A percentile compares a stretch with the other conserved stretches of the same genome.
Evolutionary conservation across 2,329 filamentous ascomycete genomes (phyloP).

Genomic region (Colletotrichum neosansevieriae): DNA sequence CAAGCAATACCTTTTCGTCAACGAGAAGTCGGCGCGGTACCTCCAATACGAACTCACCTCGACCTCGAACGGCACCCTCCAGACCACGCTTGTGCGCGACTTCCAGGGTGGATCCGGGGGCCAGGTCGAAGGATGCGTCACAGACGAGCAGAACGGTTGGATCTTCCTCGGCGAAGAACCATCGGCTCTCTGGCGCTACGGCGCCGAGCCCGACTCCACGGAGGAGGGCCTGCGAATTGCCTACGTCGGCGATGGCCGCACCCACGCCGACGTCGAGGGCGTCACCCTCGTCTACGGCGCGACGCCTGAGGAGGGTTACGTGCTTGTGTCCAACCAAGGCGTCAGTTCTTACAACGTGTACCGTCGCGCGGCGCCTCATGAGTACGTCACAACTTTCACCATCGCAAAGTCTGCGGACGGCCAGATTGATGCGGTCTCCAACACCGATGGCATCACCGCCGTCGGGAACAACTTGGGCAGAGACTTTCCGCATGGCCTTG

Average conservation of each 20-base stretch:
- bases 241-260: slow-evolving; percentile 58
- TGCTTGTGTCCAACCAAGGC: slow-evolving; percentile 65
- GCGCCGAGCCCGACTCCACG: slow-evolving; percentile 60
- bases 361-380: slow-evolving; percentile 60
- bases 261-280: slow-evolving; percentile 67
- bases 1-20: slow-evolving; percentile 67
- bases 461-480: slow-evolving; percentile 57
- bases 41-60: slow-evolving; percentile 64
- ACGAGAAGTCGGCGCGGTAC: slow-evolving; percentile 65
- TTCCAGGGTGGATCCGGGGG: slow-evolving; percentile 64
- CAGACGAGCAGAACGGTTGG: slow-evolving; percentile 63
- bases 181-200: slow-evolving; percentile 64
- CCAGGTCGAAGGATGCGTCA: slow-evolving; percentile 66
- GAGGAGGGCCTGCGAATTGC: slow-evolving; percentile 52
- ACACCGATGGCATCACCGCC: slow-evolving; percentile 64
- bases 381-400: slow-evolving; percentile 62
- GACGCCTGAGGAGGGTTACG: slow-evolving; percentile 58
- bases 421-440: slow-evolving; percentile 62
- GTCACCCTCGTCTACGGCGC: slow-evolving; percentile 62
- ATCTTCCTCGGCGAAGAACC: slow-evolving; percentile 66
- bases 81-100: slow-evolving; percentile 61
- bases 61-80: slow-evolving; percentile 54
- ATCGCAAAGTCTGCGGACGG: slow-evolving; percentile 56
- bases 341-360: slow-evolving; percentile 66
- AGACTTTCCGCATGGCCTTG: slow-evolving; percentile 57